phyloP scores from a whole-genome alignment of 257 asterid genomes.

The Anisodus acutangulus region DNA sequence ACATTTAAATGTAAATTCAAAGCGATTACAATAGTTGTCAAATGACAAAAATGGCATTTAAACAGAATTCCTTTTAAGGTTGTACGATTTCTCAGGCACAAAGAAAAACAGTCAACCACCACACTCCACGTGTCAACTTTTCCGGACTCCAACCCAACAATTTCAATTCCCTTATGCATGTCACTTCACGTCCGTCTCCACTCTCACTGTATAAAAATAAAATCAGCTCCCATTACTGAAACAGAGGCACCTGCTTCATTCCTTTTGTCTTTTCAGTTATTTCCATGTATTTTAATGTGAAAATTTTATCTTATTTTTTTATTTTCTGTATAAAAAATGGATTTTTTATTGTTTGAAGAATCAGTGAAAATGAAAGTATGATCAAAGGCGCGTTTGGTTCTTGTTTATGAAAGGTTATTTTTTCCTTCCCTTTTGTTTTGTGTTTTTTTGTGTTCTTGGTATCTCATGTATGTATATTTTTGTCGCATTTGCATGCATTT shows the following conservation, averaged over 20 bases:
- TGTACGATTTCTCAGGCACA: neutral
- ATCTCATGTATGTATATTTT: neutral
- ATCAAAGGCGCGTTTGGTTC: neutral
- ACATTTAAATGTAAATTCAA: no score
- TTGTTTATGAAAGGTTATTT: neutral
- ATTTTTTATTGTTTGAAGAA: neutral
- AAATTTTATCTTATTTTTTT: neutral
- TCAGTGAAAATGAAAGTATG: conserved; percentile 16
- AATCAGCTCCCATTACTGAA: neutral
- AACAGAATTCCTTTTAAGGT: neutral
- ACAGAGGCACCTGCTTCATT: neutral
- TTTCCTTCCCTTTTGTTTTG: neutral
- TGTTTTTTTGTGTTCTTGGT: neutral
- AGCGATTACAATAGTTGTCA: no score
- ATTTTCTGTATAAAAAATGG: neutral
- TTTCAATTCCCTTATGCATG: conserved; percentile 20
- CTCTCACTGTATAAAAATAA: neutral
- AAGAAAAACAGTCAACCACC: neutral
- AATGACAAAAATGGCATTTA: neutral
- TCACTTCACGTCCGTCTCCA: conserved; percentile 14
- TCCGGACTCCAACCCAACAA: conserved; percentile 23
- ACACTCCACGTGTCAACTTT: neutral
- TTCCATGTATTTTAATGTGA: neutral
- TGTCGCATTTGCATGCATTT: conserved; percentile 8
- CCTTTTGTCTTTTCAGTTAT: neutral